phyloP scores from a whole-genome alignment of 331 rosid species.

The Acacia concinna region DNA sequence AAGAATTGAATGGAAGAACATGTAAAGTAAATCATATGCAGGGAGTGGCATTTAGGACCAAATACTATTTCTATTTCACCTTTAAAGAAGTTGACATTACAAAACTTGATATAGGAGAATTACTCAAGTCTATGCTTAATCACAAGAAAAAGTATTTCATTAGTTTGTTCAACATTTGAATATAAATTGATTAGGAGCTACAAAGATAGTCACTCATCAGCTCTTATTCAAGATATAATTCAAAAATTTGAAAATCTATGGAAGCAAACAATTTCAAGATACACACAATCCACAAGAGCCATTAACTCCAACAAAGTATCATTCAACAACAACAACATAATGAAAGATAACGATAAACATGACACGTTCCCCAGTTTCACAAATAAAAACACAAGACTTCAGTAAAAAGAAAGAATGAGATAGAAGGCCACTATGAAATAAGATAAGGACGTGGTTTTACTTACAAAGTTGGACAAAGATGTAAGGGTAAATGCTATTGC shows the following conservation, averaged over 20 bases:
- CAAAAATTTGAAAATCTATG: not conserved
- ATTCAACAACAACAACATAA: conserved; percentile 19
- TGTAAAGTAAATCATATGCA: no score
- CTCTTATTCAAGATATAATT: conserved; percentile 11
- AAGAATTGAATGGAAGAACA: not conserved
- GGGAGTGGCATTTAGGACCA: no score
- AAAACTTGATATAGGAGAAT: no score
- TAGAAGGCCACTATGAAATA: conserved; percentile 15
- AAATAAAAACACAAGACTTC: conserved; percentile 18
- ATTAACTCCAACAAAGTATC: not conserved
- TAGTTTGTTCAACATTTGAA: not conserved
- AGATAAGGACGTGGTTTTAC: conserved; percentile 39
- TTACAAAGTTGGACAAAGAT: no score
- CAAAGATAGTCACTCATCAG: conserved; percentile 11
- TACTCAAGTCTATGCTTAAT: not conserved
- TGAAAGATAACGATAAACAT: conserved; percentile 23
- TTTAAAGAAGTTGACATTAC: no score
- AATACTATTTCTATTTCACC: no score
- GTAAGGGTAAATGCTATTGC: no score
- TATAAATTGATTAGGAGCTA: not conserved
- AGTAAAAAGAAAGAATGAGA: conserved; percentile 17
- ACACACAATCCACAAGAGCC: conserved; percentile 23
- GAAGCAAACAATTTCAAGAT: not conserved
- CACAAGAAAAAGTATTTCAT: not conserved
- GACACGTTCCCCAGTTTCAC: conserved; percentile 19